A percentile compares a stretch with the other conserved stretches of the same genome.
Conservation (phyloP, 768 basidiomycete species). For the button mushroom (Agaricus bisporus) region DNA sequence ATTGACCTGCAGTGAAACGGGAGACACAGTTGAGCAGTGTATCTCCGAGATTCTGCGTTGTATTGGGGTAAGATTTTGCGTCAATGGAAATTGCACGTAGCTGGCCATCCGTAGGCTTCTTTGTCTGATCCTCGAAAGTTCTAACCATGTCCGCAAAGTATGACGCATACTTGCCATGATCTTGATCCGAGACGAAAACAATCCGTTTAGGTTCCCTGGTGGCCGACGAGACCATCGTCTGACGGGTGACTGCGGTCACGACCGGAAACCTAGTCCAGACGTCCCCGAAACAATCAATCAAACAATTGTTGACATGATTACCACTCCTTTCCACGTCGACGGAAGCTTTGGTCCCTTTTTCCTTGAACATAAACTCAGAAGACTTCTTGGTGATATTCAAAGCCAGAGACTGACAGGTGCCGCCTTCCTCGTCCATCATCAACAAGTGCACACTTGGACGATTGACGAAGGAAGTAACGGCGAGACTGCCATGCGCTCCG, state of each 20-base stretch:
- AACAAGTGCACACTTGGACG: slow-evolving; percentile 38
- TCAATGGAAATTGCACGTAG: slow-evolving; percentile 32
- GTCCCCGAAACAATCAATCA: slow-evolving; percentile 49
- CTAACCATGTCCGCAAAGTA: slow-evolving; percentile 42
- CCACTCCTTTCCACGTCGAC: slow-evolving; percentile 12
- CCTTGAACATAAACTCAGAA: slow-evolving; percentile 51
- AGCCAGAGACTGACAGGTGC: slow-evolving; percentile 32
- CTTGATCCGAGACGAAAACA: slow-evolving; percentile 35
- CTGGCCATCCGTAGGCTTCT: slow-evolving; percentile 44
- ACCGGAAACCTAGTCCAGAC: slow-evolving; percentile 62
- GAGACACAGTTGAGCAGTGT: slow-evolving; percentile 17
- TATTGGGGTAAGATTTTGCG: neutral
- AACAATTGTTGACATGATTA: slow-evolving; percentile 34
- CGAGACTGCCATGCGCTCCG: slow-evolving; percentile 17
- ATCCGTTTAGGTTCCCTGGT: slow-evolving; percentile 29
- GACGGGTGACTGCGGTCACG: slow-evolving; percentile 41
- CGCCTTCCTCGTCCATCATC: slow-evolving; percentile 25
- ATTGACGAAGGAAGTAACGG: slow-evolving; percentile 40
- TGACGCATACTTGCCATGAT: slow-evolving; percentile 20
- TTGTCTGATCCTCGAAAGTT: slow-evolving; percentile 40
- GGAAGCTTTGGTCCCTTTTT: slow-evolving; percentile 24
- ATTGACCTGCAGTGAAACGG: slow-evolving; percentile 45
- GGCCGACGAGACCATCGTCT: slow-evolving; percentile 27
- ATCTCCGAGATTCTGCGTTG: neutral
- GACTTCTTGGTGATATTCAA: slow-evolving; percentile 49